Evolutionary conservation across 73 alveolate species (phyloP).

Genomic region (Durusdinium trenchii): DNA sequence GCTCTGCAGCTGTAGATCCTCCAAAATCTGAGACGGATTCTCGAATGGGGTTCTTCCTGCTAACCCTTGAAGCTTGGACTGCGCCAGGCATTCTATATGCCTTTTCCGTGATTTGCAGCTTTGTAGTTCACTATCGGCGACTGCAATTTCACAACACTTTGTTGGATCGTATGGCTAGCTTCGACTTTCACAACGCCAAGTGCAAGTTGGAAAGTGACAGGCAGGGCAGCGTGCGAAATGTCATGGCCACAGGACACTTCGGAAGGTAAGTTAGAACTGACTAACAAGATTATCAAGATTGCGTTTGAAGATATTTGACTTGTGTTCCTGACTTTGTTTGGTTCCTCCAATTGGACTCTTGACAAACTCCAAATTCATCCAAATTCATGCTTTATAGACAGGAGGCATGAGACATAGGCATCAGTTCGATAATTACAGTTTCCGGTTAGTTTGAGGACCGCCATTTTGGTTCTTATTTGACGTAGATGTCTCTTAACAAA

Average conservation of each 20-base stretch:
- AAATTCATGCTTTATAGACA: not conserved
- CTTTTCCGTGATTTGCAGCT: not conserved
- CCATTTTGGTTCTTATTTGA: not conserved
- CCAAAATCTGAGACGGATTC: not conserved
- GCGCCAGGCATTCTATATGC: not conserved
- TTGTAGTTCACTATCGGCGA: not conserved
- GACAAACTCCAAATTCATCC: not conserved
- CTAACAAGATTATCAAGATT: not conserved
- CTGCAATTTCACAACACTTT: not conserved
- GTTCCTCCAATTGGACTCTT: not conserved
- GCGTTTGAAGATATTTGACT: not conserved
- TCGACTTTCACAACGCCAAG: constrained; percentile 28
- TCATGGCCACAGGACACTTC: not conserved
- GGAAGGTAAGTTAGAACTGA: not conserved
- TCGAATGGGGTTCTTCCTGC: not conserved
- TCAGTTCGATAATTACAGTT: not conserved
- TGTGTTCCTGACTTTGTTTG: not conserved
- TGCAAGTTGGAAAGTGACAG: constrained; percentile 54
- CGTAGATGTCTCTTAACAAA: not conserved
- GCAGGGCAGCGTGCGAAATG: not conserved
- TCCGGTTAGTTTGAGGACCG: too few species aligned
- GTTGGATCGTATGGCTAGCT: constrained; percentile 10
- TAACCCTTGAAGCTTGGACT: not conserved
- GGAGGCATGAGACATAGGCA: not conserved
- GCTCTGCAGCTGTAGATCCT: not conserved